phyloP scores from a whole-genome alignment of 768 basidiomycete genomes.

The Amanita pallidorosea region DNA sequence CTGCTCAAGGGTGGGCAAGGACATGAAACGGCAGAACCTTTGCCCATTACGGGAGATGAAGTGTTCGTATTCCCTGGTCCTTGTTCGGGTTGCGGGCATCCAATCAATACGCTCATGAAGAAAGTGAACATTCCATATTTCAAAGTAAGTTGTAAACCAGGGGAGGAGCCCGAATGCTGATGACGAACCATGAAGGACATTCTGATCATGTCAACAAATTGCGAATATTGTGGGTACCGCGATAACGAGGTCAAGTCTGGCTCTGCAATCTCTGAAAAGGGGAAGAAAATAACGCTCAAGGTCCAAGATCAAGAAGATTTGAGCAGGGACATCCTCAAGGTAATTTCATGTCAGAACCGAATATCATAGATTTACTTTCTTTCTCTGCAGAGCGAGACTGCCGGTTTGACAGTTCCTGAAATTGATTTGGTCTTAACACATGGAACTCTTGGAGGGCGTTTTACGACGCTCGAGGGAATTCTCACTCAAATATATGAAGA shows the following conservation, averaged over 20 bases:
- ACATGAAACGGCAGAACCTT: slow-evolving; percentile 12
- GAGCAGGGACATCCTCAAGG: slow-evolving; percentile 90
- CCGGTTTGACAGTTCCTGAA: slow-evolving; percentile 84
- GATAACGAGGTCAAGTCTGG: slow-evolving; percentile 99
- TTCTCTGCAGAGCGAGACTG: slow-evolving; percentile 72
- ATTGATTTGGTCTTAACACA: slow-evolving; percentile 87
- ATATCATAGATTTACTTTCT: background rate
- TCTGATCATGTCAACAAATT: slow-evolving; percentile 97
- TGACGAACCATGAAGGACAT: slow-evolving; percentile 62
- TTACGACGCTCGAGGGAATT: slow-evolving; percentile 95
- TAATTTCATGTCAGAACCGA: slow-evolving; percentile 13
- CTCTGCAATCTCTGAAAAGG: slow-evolving; percentile 76
- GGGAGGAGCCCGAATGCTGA: background rate
- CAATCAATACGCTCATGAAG: slow-evolving; percentile 87
- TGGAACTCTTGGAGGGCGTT: slow-evolving; percentile 93
- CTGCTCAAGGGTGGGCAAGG: slow-evolving; percentile 5
- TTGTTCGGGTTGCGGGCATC: slow-evolving; percentile 83
- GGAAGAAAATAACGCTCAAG: slow-evolving; percentile 79
- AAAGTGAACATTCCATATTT: slow-evolving; percentile 95
- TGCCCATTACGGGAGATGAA: slow-evolving; percentile 60
- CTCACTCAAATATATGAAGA: slow-evolving; percentile 93
- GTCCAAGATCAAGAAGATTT: slow-evolving; percentile 92
- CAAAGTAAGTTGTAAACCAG: slow-evolving; percentile 42
- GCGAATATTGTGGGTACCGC: slow-evolving; percentile 88
- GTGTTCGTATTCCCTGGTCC: slow-evolving; percentile 78